phyloP scores from a whole-genome alignment of 1,284 basidiomycete species.

The Schizophyllum commune region DNA sequence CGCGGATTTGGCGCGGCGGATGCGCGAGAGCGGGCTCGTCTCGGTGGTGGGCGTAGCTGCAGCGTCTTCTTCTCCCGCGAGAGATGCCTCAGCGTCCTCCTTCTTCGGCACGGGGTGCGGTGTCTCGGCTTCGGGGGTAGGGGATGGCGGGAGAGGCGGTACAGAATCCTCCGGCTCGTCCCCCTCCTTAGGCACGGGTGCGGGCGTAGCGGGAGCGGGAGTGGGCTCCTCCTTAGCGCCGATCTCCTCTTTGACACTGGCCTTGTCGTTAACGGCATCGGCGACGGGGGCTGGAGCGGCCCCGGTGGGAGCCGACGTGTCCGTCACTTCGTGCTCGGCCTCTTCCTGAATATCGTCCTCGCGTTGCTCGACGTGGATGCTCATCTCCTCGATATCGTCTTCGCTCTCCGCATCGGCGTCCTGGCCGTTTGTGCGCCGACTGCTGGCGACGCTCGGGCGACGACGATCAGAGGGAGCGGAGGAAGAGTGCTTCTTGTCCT shows the following conservation, averaged over 20 bases:
- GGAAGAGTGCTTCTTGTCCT: constrained; percentile 16
- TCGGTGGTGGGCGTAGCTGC: constrained; percentile 20
- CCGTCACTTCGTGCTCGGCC: constrained; percentile 3
- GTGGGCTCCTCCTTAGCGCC: constrained; percentile 3
- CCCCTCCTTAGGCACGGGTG: constrained; percentile 7
- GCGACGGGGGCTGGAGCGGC: background rate
- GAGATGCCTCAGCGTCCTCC: constrained; percentile 6
- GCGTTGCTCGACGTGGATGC: constrained; percentile 11
- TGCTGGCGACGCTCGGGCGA: background rate
- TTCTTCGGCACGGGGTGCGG: constrained; percentile 15
- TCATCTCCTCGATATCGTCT: constrained; percentile 7
- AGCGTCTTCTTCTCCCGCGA: constrained; percentile 10
- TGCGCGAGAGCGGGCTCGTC: constrained; percentile 23
- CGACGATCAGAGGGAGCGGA: background rate
- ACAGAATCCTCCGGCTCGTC: constrained; percentile 1
- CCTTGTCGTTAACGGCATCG: constrained; percentile 1
- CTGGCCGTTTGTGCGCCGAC: background rate
- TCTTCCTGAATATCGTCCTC: constrained; percentile 12
- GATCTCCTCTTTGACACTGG: constrained; percentile 7
- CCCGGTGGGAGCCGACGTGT: background rate
- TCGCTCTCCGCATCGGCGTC: background rate
- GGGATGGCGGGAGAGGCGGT: constrained; percentile 4
- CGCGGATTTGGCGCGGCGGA: constrained; percentile 69
- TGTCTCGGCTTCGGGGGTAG: constrained; percentile 7
- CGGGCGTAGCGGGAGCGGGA: constrained; percentile 5